A percentile compares a stretch with the other conserved stretches of the same genome.
phyloP scores from a whole-genome alignment of 106 monocot genomes.

The Phalaenopsis equestris region DNA sequence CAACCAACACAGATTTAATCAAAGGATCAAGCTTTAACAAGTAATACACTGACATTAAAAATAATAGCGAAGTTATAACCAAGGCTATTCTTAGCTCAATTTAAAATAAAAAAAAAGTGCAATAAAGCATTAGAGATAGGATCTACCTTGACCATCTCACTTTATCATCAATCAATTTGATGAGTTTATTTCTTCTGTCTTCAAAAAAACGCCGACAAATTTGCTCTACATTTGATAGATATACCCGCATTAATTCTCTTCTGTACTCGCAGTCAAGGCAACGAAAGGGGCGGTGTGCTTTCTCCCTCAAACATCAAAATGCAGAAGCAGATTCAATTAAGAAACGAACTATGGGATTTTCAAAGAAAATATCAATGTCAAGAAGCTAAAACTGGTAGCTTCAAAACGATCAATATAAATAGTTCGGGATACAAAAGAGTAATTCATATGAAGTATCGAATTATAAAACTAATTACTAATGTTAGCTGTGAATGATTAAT shows the following conservation, averaged over 20 bases:
- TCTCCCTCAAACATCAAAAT: slow-evolving; percentile 63
- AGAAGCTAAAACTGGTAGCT: neutral
- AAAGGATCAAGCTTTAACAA: neutral
- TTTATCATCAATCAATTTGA: slow-evolving; percentile 71
- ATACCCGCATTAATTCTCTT: slow-evolving; percentile 81
- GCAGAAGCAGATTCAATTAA: neutral
- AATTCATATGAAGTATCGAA: neutral
- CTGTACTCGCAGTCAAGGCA: slow-evolving; percentile 87
- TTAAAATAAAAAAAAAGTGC: neutral
- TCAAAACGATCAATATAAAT: neutral
- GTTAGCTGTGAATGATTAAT: neutral
- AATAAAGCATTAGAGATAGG: neutral
- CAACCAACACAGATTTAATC: neutral
- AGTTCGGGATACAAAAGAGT: neutral
- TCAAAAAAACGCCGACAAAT: slow-evolving; percentile 79
- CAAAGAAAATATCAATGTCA: neutral
- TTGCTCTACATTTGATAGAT: slow-evolving; percentile 83
- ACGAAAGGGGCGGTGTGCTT: slow-evolving; percentile 76
- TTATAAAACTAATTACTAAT: neutral
- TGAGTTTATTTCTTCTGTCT: slow-evolving; percentile 68
- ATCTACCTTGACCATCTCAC: slow-evolving; percentile 76
- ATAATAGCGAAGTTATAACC: neutral
- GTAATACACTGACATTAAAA: neutral
- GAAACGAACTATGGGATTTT: neutral
- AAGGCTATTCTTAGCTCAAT: neutral